phyloP scores from a whole-genome alignment of 441 rosid genomes.

The Bruguiera hainesii region DNA sequence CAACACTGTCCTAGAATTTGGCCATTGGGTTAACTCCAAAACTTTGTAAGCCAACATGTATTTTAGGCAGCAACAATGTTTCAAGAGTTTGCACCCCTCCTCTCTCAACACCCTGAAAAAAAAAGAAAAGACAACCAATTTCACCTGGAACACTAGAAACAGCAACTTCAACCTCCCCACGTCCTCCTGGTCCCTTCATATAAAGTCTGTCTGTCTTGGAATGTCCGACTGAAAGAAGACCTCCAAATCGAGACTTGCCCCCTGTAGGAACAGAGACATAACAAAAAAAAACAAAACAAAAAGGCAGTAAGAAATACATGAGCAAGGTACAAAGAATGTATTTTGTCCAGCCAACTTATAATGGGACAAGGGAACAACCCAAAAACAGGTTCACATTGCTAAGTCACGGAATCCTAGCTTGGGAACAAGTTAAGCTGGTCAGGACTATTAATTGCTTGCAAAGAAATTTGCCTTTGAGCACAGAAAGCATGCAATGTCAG shows the following conservation, averaged over 20 bases:
- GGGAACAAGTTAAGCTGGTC: neutral
- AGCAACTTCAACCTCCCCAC: slow-evolving; percentile 98
- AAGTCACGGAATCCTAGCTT: slow-evolving; percentile 4
- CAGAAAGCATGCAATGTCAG: too few species aligned
- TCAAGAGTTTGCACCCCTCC: neutral
- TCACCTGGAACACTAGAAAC: slow-evolving; percentile 90
- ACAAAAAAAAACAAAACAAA: neutral
- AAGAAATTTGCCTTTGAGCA: too few species aligned
- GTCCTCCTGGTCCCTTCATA: slow-evolving; percentile 99
- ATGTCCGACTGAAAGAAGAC: slow-evolving; percentile 70
- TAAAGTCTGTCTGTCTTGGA: slow-evolving; percentile 81
- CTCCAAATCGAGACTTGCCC: slow-evolving; percentile 79
- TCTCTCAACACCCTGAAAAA: neutral
- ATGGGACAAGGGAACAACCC: neutral
- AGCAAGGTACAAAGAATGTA: neutral
- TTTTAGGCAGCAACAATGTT: too few species aligned
- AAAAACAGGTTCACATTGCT: neutral
- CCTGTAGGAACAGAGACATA: slow-evolving; percentile 39
- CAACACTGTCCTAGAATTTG: neutral
- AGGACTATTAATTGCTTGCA: neutral
- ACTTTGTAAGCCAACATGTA: neutral
- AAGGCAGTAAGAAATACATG: slow-evolving; percentile 3
- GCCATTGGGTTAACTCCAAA: neutral
- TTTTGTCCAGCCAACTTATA: neutral
- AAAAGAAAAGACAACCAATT: neutral